Percentiles rank a stretch among this genome's conserved stretches.
Evolutionary conservation across 352 stramenopile genomes (phyloP).

Genomic region (Globisporangium takayamanum): DNA sequence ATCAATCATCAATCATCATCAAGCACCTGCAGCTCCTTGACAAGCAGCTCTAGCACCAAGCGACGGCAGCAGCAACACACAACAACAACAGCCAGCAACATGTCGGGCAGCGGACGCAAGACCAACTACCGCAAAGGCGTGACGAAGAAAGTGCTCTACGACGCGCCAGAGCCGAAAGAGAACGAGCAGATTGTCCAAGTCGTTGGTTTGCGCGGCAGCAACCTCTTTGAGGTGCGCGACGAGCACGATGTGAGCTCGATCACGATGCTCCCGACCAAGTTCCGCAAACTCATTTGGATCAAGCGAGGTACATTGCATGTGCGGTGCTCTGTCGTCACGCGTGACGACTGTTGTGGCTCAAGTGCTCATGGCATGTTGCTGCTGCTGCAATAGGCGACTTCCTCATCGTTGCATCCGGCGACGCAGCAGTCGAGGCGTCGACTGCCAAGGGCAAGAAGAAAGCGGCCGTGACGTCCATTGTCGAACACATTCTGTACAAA

Average conservation of each 20-base stretch:
- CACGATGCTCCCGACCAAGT: slow-evolving; percentile 96
- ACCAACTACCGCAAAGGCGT: slow-evolving; percentile 91
- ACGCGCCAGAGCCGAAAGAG: slow-evolving; percentile 82
- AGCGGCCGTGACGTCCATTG: slow-evolving; percentile 85
- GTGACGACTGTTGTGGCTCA: no score
- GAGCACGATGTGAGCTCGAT: slow-evolving; percentile 56
- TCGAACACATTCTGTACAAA: slow-evolving; percentile 97
- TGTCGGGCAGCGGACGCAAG: slow-evolving; percentile 89
- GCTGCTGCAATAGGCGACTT: slow-evolving; percentile 78
- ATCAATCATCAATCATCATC: no score
- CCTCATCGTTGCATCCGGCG: slow-evolving; percentile 90
- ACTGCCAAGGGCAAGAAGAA: slow-evolving; percentile 84
- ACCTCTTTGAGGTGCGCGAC: slow-evolving; percentile 93
- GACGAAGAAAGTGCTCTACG: slow-evolving; percentile 88
- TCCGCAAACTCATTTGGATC: slow-evolving; percentile 98
- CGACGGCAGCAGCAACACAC: neutral
- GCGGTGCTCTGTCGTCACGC: neutral
- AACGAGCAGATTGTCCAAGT: slow-evolving; percentile 92
- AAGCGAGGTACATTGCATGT: slow-evolving; percentile 67
- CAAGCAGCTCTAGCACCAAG: neutral
- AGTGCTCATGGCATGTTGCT: neutral
- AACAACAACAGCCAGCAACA: slow-evolving; percentile 20
- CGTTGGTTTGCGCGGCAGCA: slow-evolving; percentile 88
- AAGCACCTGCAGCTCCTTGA: no score
- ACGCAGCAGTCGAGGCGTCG: slow-evolving; percentile 60